phyloP scores from a whole-genome alignment of 2,329 filamentous ascomycete genomes.

The Chaetomium strumarium region DNA sequence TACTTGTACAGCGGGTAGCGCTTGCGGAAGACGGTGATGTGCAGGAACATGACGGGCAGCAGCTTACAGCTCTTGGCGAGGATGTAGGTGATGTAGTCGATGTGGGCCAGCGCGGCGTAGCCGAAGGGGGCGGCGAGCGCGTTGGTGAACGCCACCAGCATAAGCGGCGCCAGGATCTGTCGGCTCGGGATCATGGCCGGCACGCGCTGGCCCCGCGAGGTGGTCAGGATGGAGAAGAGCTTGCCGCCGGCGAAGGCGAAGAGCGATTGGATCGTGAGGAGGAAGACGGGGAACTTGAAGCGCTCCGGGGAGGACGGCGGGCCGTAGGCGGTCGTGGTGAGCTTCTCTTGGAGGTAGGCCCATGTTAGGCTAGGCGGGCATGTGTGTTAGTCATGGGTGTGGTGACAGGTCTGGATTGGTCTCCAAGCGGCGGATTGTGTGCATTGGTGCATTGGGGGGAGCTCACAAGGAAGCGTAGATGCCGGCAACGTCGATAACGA shows the following conservation, averaged over 20 bases:
- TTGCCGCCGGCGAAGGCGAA: constrained; percentile 81
- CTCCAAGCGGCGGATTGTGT: not conserved
- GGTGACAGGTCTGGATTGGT: too few species aligned
- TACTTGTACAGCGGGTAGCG: constrained; percentile 96
- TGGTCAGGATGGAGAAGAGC: constrained; percentile 68
- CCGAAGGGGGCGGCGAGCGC: constrained; percentile 93
- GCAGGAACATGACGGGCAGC: constrained; percentile 95
- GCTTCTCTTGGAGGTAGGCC: constrained; percentile 94
- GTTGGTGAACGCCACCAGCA: constrained; percentile 80
- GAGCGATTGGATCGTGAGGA: constrained; percentile 91
- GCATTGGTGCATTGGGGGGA: not conserved
- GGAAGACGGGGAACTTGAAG: constrained; percentile 90
- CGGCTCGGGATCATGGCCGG: constrained; percentile 70
- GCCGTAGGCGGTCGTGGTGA: constrained; percentile 87
- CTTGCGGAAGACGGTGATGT: constrained; percentile 84
- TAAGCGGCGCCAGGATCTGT: constrained; percentile 68
- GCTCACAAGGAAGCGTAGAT: constrained; percentile 95
- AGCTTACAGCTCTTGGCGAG: constrained; percentile 98
- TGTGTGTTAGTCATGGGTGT: not conserved
- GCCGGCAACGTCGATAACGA: constrained; percentile 81
- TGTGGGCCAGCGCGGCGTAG: constrained; percentile 84
- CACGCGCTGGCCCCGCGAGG: constrained; percentile 42
- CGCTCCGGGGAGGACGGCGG: constrained; percentile 46
- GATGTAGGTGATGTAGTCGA: constrained; percentile 97
- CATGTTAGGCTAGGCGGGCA: constrained; percentile 67